Evolutionary conservation across 371 early-diverging fungal genomes (phyloP).

Genomic region (Funneliformis caledonium): DNA sequence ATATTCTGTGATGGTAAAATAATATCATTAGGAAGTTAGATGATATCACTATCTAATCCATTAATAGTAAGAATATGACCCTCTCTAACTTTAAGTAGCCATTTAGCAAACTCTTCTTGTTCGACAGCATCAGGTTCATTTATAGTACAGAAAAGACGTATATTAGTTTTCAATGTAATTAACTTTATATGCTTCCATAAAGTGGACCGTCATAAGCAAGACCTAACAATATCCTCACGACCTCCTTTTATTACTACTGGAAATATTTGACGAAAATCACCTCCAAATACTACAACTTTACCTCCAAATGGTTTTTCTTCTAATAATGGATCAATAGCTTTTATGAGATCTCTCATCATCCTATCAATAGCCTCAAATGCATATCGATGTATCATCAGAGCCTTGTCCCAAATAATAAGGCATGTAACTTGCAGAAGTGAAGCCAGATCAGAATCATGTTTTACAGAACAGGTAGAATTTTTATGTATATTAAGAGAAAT

Average conservation of each 20-base stretch:
- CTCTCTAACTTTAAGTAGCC: slow-evolving; percentile 13
- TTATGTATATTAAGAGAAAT: slow-evolving; percentile 41
- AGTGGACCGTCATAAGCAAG: background rate
- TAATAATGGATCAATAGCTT: background rate
- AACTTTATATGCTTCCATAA: background rate
- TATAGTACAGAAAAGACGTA: background rate
- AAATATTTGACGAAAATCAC: slow-evolving; percentile 35
- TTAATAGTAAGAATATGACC: slow-evolving; percentile 42
- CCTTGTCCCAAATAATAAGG: slow-evolving; percentile 50
- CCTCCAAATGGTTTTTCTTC: slow-evolving; percentile 16
- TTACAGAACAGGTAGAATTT: slow-evolving; percentile 39
- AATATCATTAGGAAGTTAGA: slow-evolving; percentile 37
- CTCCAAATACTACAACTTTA: slow-evolving; percentile 41
- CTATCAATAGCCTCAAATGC: slow-evolving; percentile 44
- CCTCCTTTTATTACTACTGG: slow-evolving; percentile 15
- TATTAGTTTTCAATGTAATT: slow-evolving; percentile 2
- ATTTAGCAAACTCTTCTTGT: background rate
- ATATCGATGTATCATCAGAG: slow-evolving; percentile 43
- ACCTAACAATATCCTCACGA: background rate
- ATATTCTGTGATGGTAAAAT: background rate
- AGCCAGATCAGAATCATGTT: slow-evolving; percentile 20
- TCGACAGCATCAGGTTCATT: background rate
- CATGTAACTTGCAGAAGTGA: slow-evolving; percentile 24
- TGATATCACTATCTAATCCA: slow-evolving; percentile 44
- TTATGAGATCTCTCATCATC: slow-evolving; percentile 43